A percentile compares a stretch with the other conserved stretches of the same genome.
phyloP scores from a whole-genome alignment of 257 asterid genomes.

The Coffea canephora region DNA sequence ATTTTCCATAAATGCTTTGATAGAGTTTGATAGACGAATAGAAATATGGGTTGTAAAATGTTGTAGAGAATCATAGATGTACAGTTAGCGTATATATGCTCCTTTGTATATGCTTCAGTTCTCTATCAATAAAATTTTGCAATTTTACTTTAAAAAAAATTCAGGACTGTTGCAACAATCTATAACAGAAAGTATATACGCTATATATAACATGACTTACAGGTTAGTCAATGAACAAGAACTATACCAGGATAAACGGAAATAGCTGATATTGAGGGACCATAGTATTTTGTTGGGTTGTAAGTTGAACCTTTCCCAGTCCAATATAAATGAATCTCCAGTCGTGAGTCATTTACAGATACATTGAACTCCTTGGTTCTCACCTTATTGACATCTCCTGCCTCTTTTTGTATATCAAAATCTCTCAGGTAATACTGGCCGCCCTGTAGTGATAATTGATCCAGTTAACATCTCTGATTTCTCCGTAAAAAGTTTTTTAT shows the following conservation, averaged over 20 bases:
- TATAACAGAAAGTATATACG: too few species aligned
- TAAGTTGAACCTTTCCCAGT: constrained; percentile 22
- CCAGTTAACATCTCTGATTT: neutral
- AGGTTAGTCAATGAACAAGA: too few species aligned
- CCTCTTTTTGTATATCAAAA: constrained; percentile 24
- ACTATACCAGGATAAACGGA: constrained; percentile 26
- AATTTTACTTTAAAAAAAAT: too few species aligned
- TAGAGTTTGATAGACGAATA: too few species aligned
- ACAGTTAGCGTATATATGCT: too few species aligned
- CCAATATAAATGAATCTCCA: constrained; percentile 34
- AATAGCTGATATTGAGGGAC: constrained; percentile 27
- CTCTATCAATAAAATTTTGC: too few species aligned
- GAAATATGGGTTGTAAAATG: too few species aligned
- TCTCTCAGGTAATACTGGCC: neutral
- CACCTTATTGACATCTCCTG: neutral
- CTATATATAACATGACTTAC: too few species aligned
- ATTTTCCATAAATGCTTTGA: too few species aligned
- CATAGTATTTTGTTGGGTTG: constrained; percentile 1
- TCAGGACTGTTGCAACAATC: too few species aligned
- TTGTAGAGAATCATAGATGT: too few species aligned
- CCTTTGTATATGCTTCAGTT: too few species aligned
- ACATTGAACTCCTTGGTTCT: neutral
- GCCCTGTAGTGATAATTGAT: constrained; percentile 3
- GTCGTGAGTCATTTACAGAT: neutral
- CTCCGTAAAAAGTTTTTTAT: neutral